Evolutionary conservation across 139 green algal genomes (phyloP).

Genomic region (Picochlorum sp.): DNA sequence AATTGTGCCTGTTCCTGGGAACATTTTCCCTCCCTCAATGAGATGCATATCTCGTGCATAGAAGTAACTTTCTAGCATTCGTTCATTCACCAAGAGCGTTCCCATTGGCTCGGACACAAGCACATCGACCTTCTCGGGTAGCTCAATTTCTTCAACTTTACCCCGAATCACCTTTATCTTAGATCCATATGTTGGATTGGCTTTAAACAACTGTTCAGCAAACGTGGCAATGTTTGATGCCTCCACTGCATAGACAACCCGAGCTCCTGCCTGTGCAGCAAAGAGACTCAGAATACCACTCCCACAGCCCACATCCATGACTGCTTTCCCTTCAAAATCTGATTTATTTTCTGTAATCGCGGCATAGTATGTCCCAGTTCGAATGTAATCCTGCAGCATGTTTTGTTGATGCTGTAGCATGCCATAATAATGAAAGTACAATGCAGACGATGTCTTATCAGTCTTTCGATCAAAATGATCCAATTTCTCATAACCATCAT

Average conservation of each 20-base stretch:
- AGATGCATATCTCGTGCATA: conserved; percentile 82
- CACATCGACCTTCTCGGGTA: conserved; percentile 52
- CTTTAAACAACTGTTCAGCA: conserved; percentile 52
- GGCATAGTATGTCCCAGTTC: conserved; percentile 89
- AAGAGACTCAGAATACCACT: conserved; percentile 94
- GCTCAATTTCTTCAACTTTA: conserved; percentile 60
- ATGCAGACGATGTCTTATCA: conserved; percentile 57
- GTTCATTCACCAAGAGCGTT: conserved; percentile 93
- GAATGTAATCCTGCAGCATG: conserved; percentile 80
- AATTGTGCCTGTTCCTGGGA: conserved; percentile 75
- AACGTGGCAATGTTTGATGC: conserved; percentile 76
- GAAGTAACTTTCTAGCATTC: conserved; percentile 94
- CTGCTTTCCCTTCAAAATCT: conserved; percentile 82
- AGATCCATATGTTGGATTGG: conserved; percentile 46
- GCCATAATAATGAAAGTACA: conserved; percentile 85
- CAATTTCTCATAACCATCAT: neutral
- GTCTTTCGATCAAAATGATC: conserved; percentile 65
- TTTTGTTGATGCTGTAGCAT: conserved; percentile 91
- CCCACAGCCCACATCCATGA: conserved; percentile 93
- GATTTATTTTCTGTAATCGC: conserved; percentile 77
- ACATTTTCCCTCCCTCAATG: conserved; percentile 88
- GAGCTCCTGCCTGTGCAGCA: conserved; percentile 76
- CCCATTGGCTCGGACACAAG: conserved; percentile 77
- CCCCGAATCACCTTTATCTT: conserved; percentile 49
- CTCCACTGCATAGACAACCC: conserved; percentile 91